Evolutionary conservation across 805 yeast species (phyloP).

Genomic region (Candida namnaoensis): DNA sequence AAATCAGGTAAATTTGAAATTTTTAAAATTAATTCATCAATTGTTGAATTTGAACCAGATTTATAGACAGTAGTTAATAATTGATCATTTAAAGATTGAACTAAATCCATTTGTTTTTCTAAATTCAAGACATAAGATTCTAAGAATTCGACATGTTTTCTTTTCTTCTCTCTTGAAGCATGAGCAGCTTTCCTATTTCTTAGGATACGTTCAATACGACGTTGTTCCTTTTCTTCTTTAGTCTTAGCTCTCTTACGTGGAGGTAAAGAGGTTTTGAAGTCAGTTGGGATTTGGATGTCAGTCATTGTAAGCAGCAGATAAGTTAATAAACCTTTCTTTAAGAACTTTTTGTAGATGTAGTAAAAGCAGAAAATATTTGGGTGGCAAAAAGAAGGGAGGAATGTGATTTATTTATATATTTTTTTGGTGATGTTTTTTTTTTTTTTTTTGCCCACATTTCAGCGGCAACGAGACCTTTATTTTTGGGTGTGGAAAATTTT

Average conservation of each 20-base stretch:
- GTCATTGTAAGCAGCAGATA: constrained; percentile 3
- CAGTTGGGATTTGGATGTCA: constrained; percentile 21
- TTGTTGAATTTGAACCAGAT: constrained; percentile 8
- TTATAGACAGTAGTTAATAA: constrained; percentile 6
- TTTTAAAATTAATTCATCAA: constrained; percentile 9
- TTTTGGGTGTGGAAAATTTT: too few relatives aligned
- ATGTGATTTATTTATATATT: too few relatives aligned
- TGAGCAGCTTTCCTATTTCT: constrained; percentile 97
- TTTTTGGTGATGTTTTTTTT: too few relatives aligned
- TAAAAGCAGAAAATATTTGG: too few relatives aligned
- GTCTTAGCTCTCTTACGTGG: constrained; percentile 97
- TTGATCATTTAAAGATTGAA: constrained; percentile 7
- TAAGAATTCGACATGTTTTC: constrained; percentile 81
- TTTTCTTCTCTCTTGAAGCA: constrained; percentile 93
- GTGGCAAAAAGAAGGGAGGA: too few relatives aligned
- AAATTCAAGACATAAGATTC: constrained; percentile 32
- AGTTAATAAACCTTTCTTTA: neutral
- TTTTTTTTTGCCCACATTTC: too few relatives aligned
- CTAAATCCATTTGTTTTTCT: constrained; percentile 14
- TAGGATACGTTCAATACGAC: constrained; percentile 85
- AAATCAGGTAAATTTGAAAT: constrained; percentile 14
- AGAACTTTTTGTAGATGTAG: neutral
- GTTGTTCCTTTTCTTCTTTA: constrained; percentile 93
- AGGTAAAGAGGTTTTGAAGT: constrained; percentile 53
- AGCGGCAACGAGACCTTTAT: too few relatives aligned